A percentile compares a stretch with the other conserved stretches of the same genome.
These are phyloP conservation scores for Lagerstroemia speciosa DNA, from an alignment of 345 rosid genomes.

Conservation along the genomic window DNA sequence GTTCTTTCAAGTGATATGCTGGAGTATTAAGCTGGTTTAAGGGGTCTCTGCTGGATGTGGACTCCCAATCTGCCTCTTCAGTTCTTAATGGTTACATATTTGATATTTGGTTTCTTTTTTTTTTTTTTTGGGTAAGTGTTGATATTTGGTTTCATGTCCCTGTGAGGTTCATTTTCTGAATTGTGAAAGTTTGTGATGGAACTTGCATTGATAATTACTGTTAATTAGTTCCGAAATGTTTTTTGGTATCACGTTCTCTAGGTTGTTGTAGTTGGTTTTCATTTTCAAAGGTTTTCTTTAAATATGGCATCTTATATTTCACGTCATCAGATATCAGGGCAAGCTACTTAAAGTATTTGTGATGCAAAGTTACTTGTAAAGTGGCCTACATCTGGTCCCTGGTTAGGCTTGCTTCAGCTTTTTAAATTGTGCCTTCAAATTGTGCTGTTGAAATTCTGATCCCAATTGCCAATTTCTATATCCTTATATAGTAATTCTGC, in stretches of 20 bases:
- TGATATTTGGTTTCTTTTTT: too few relatives aligned
- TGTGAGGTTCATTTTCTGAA: too few relatives aligned
- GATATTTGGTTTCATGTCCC: too few relatives aligned
- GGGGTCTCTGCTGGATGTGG: too few relatives aligned
- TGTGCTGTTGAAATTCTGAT: not conserved
- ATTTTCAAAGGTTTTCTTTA: not conserved
- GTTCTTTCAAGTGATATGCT: too few relatives aligned
- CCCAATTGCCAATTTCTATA: not conserved
- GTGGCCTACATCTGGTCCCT: not conserved
- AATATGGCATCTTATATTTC: not conserved
- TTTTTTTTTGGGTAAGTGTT: too few relatives aligned
- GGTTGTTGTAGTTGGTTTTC: not conserved
- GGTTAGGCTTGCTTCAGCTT: not conserved
- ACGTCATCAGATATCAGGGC: not conserved
- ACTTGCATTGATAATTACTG: not conserved
- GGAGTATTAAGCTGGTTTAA: too few relatives aligned
- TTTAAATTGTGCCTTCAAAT: too few relatives aligned
- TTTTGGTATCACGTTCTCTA: not conserved
- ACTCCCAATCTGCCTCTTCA: too few relatives aligned
- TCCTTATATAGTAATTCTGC: not conserved
- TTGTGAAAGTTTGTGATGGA: not conserved
- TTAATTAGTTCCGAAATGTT: not conserved
- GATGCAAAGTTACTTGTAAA: not conserved
- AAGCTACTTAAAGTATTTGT: not conserved
- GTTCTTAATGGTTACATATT: too few relatives aligned